Evolutionary conservation across 371 early-diverging fungal genomes (phyloP).

Genomic region (Syncephalastrum contaminatum): DNA sequence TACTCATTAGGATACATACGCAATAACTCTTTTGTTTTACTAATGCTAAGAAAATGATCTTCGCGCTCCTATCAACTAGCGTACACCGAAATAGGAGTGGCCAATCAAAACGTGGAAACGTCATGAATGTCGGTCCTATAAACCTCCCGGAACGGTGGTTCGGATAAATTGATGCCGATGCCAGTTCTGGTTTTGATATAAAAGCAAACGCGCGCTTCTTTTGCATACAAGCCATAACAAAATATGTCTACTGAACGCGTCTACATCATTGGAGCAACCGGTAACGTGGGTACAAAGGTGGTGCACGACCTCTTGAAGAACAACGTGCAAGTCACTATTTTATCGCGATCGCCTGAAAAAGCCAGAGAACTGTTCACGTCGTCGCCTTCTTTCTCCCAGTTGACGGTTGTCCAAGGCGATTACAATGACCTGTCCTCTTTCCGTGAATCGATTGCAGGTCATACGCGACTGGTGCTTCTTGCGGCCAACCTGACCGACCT

Average conservation of each 20-base stretch:
- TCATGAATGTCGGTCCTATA: no score
- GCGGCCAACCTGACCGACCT: neutral
- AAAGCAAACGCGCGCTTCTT: no score
- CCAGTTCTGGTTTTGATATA: slow-evolving; percentile 23
- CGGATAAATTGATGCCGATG: slow-evolving; percentile 32
- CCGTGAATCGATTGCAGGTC: slow-evolving; percentile 20
- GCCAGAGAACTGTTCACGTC: slow-evolving; percentile 1
- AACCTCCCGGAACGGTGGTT: no score
- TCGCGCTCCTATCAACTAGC: no score
- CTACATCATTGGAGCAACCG: slow-evolving; percentile 23
- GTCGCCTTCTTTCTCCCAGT: neutral
- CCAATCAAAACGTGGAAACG: no score
- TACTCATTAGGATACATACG: no score
- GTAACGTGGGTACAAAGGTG: slow-evolving; percentile 9
- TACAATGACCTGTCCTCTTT: slow-evolving; percentile 17
- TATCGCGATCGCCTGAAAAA: slow-evolving; percentile 16
- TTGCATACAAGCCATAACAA: slow-evolving; percentile 1
- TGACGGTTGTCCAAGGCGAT: slow-evolving; percentile 26
- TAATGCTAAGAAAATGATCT: no score
- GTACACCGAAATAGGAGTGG: no score
- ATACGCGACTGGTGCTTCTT: slow-evolving; percentile 28
- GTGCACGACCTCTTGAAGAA: slow-evolving; percentile 14
- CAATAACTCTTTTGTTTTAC: no score
- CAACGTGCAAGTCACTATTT: slow-evolving; percentile 11
- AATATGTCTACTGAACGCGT: slow-evolving; percentile 8